Base-by-base conservation (phyloP, 805 yeast species). In the Lipomyces spencermartinsiae region DNA sequence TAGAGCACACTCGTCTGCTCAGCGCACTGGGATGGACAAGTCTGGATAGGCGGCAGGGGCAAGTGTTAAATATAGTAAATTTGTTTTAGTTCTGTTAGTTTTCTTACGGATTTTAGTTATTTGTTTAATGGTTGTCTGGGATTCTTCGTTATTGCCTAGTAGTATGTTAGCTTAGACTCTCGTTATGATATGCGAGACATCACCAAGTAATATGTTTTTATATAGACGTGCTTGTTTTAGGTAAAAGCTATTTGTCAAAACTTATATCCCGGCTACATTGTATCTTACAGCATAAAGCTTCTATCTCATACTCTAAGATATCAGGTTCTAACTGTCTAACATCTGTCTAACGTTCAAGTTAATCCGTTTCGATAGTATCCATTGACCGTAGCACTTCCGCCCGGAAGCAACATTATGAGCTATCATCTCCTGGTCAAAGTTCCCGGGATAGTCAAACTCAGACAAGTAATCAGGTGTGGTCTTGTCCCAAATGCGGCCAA, bases 341-440 rank as follows among this genome's bases (percentile, higher is more conserved):
- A 81, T 80, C 64, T 81, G 84, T 4, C 84, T 74, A 46, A 81
- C 79, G 60, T 81, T 81, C 31, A 81, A 73, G 63, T 81, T 81
- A 35, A 81, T 70, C 8, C 84, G 73, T 59, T 80, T 81, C 16
- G 67, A 62, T 6, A 43, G n/a, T 53, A 80, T 72, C 83, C 83
- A 81, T 16, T 67, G 73, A 2, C 61, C 63, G 56, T 75, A 75
- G 10, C 55, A 2, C 9, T 55, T 51, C 22, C 73, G 57, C 56
- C 68, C 68, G 16, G 33, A 22, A 4, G 58, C 25, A 22, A 54
- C 49, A 10, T 34, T 64, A 6, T 7, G n/a, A 9, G 16, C 25
- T 4, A 35, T 57, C 14, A 25, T 53, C 16, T 34, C 35, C 9
- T 35, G 33, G 0, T 39, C 57, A 9, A 59, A 25, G 12, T 46